Evolutionary conservation across 306 rosid species (phyloP), one percentile per base, ranked within the genome.

Genomic region (Citrullus mucosospermus): DNA sequence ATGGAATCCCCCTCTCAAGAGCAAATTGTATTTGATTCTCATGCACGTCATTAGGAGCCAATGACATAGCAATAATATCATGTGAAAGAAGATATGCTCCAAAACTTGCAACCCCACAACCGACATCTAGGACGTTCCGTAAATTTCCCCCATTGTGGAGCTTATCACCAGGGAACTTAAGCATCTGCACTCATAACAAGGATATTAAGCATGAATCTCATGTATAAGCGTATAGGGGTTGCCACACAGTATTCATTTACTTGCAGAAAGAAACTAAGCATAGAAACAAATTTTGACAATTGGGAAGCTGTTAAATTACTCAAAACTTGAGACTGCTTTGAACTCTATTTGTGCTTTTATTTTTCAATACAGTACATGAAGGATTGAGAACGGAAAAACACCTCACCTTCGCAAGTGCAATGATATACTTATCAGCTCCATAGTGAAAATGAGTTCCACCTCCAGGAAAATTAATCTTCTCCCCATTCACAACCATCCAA

Each of bases 41-140:
- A 48, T 89, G 92, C 6, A 8, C 90, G 76, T 89, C 92, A 73
- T 89, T 89, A 71, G 92, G 92, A 30, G 92, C 92, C 79, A 89
- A 74, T 9, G 92, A 89, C 90, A 89, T 61, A 1, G 92, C 81
- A 36, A 89, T 78, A 16, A 89, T 78, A 53, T 82, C 62, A 44
- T 85, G 90, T 12, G 90, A 70, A 76, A 89, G 92, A 63, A 89
- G 85, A 85, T 89, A 89, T 59, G 92, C 92, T 59, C 92, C 92
- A 53, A 89, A 89, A 84, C 92, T 89, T 22, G 92, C 92, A 85
- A 89, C 92, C 43, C 92, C 92, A 85, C 92, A 89, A 15, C 92
- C 92, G 75, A 89, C 92, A 78, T 89, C 90, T 5, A 89, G 78
- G 15, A 87, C 87, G 76, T 54, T 89, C 78, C 92, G 82, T 74